Conservation (phyloP, 2,329 filamentous ascomycete species). For the Colletotrichum neosansevieriae region DNA sequence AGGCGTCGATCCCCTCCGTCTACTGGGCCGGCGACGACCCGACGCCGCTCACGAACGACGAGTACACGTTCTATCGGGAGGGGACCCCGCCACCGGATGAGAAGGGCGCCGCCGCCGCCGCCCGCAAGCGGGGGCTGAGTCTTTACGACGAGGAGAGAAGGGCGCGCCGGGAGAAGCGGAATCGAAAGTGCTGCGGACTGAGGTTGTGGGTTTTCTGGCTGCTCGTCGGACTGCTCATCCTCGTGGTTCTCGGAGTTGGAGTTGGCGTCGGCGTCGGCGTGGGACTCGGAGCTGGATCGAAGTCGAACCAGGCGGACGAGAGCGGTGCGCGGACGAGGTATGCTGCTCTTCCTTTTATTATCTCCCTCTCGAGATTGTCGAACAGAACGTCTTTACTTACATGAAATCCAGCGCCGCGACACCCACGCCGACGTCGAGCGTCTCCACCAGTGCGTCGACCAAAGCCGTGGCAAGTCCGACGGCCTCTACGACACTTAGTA, state of each 20-base stretch:
- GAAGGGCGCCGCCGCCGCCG: conserved; percentile 28
- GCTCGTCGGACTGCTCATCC: conserved; percentile 45
- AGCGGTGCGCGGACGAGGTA: conserved; percentile 18
- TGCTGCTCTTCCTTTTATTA: background rate
- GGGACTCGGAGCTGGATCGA: conserved; percentile 42
- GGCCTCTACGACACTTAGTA: background rate
- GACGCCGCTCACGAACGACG: conserved; percentile 23
- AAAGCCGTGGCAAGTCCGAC: background rate
- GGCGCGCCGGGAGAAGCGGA: conserved; percentile 40
- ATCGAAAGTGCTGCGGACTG: conserved; percentile 44
- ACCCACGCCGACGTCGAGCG: conserved; percentile 5
- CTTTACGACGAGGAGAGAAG: conserved; percentile 34
- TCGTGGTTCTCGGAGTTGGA: conserved; percentile 53
- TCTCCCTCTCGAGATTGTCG: background rate
- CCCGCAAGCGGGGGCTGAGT: conserved; percentile 28
- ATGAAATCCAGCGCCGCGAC: background rate
- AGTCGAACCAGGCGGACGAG: conserved; percentile 8
- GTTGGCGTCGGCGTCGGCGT: conserved; percentile 57
- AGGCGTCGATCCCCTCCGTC: conserved; percentile 35
- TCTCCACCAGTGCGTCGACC: background rate
- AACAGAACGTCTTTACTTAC: background rate
- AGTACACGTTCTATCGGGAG: conserved; percentile 57
- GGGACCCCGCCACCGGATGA: conserved; percentile 50
- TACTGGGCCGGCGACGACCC: conserved; percentile 38
- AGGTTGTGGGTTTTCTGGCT: conserved; percentile 53